Base-by-base conservation (phyloP, 208 protist species). In the Acanthamoeba culbertsoni region DNA sequence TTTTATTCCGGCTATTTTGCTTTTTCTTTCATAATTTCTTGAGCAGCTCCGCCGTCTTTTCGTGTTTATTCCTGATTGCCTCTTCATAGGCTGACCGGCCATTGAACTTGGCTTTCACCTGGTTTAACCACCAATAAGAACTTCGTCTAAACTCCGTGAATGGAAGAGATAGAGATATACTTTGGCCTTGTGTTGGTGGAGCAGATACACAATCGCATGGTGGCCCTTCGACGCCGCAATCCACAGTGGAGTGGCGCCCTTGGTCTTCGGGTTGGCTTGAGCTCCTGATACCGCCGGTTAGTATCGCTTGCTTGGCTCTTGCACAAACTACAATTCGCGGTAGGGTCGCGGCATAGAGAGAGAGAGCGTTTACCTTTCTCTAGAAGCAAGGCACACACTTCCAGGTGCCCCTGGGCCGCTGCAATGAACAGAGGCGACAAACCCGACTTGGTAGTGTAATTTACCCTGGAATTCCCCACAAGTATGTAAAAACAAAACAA, bases 211-310 rank as follows among this genome's bases (percentile, higher is more conserved):
- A 28, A 79, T 79, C 23, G 68, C 12, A 40, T 79, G 68, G 68
- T 79, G 68, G 68, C 68, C 68, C n/a, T 79, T 79, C 20, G 68
- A 79, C 42, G 68, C 68, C 40, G 68, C 68, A 28, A 79, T 79
- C 68, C 68, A 79, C 37, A 79, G 68, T 2, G 68, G 68, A 33
- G 68, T 79, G 14, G 42, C 68, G 23, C 42, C 42, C 35, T 79
- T 79, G 63, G 33, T 43, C 42, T 79, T 79, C 7, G 68, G 68
- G 35, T 79, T 79, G 10, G 42, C 68, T 31, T 26, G 33, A 7
- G 68, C 68, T 8, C 68, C 68, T 79, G 42, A n/a, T n/a, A 23
- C 28, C 12, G 7, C 18, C 1, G 55, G 55, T 26, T n/a, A n/a
- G 23, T n/a, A 62, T 8, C 8, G 48, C 48, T 18, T 18, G 18